Percentiles rank a stretch among this genome's conserved stretches.
phyloP scores from a whole-genome alignment of 805 yeast species.

The Metschnikowia koreensis region DNA sequence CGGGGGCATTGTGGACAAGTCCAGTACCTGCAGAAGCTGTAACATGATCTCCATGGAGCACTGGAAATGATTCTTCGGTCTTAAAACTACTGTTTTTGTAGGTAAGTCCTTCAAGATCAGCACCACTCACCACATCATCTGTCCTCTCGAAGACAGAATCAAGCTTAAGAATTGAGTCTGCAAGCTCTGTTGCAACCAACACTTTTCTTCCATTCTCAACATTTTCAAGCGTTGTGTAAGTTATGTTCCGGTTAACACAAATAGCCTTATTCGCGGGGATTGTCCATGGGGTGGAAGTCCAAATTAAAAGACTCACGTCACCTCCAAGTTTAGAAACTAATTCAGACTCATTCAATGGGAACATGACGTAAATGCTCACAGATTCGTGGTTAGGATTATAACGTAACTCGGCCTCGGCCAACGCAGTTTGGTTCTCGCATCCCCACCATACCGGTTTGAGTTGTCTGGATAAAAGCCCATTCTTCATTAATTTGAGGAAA shows the following conservation, averaged over 20 bases:
- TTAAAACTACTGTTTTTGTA: conserved; percentile 59
- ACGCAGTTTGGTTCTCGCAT: conserved; percentile 86
- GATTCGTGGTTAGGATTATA: conserved; percentile 73
- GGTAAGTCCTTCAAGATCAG: conserved; percentile 24
- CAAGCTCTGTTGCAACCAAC: conserved; percentile 57
- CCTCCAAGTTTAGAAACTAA: conserved; percentile 20
- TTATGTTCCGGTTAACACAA: conserved; percentile 58
- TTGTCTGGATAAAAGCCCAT: conserved; percentile 74
- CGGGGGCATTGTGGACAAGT: conserved; percentile 95
- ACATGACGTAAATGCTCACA: conserved; percentile 64
- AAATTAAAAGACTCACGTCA: conserved; percentile 49
- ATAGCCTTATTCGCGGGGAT: conserved; percentile 84
- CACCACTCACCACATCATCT: conserved; percentile 20
- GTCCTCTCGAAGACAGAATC: conserved; percentile 18
- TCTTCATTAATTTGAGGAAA: conserved; percentile 62
- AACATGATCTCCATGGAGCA: conserved; percentile 81
- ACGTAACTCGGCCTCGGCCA: conserved; percentile 95
- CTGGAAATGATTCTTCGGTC: conserved; percentile 44
- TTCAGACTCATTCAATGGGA: conserved; percentile 41
- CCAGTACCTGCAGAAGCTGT: conserved; percentile 86
- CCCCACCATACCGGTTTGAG: conserved; percentile 98
- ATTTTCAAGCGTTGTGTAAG: conserved; percentile 48
- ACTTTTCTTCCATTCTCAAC: conserved; percentile 39
- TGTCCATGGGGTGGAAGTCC: conserved; percentile 99
- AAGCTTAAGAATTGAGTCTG: conserved; percentile 34